Conservation (phyloP, 768 basidiomycete species). For the Paxillus ammoniavirescens region DNA sequence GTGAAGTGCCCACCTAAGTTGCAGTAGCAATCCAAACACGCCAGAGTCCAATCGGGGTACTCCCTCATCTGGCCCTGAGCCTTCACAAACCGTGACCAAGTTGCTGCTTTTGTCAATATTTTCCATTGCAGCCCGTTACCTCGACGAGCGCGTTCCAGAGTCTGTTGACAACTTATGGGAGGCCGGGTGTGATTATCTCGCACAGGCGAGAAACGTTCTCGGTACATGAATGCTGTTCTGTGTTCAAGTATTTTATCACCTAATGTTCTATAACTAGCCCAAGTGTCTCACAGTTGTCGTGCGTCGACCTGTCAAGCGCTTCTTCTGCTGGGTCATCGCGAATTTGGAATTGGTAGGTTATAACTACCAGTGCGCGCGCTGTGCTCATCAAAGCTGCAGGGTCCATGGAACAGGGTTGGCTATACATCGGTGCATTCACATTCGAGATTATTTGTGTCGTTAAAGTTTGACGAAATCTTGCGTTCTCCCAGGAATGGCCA, state of each 20-base stretch:
- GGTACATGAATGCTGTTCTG: conserved; percentile 40
- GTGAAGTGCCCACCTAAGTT: conserved; percentile 24
- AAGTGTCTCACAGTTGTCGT: conserved; percentile 63
- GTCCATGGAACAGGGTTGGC: conserved; percentile 83
- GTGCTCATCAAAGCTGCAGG: conserved; percentile 30
- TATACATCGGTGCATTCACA: conserved; percentile 59
- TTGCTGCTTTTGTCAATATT: conserved; percentile 79
- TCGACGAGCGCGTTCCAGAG: conserved; percentile 45
- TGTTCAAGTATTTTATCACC: neutral
- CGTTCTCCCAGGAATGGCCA: conserved; percentile 54
- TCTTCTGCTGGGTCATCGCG: conserved; percentile 75
- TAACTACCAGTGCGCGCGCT: neutral
- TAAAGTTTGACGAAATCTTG: neutral
- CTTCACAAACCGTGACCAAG: conserved; percentile 62
- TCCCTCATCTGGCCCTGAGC: conserved; percentile 35
- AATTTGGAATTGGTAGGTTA: conserved; percentile 73
- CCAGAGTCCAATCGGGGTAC: conserved; percentile 11
- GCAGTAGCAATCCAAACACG: conserved; percentile 37
- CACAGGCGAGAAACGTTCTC: conserved; percentile 59
- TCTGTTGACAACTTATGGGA: conserved; percentile 64
- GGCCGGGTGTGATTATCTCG: conserved; percentile 62
- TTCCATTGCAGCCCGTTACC: conserved; percentile 75
- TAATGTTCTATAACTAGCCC: conserved; percentile 38
- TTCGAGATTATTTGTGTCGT: neutral
- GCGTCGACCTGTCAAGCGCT: conserved; percentile 80